Conservation (phyloP, 805 yeast genomes). For the Starmerella khaoyaiensis region DNA sequence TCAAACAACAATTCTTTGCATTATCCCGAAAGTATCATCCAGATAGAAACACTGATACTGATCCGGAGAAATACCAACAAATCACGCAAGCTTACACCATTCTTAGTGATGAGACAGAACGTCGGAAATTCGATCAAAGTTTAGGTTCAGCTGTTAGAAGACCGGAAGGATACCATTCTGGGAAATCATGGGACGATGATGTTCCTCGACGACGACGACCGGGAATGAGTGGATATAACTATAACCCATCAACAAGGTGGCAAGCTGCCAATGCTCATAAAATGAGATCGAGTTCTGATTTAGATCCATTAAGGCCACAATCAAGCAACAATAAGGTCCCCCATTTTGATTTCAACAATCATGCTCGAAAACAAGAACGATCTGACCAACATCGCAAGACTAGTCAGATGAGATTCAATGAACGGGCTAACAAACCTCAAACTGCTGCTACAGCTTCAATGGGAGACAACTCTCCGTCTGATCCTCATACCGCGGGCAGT, state of each 20-base stretch:
- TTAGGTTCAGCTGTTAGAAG: conserved; percentile 21
- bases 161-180: conserved; percentile 22
- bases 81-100: conserved; percentile 57
- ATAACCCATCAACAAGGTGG: conserved; percentile 7
- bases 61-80: conserved; percentile 37
- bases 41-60: conserved; percentile 30
- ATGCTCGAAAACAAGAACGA: conserved; percentile 25
- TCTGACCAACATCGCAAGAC: conserved; percentile 23
- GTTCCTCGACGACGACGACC: conserved; percentile 8
- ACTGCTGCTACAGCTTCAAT: conserved; percentile 10
- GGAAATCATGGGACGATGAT: conserved; percentile 10
- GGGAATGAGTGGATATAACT: conserved; percentile 13
- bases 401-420: neutral
- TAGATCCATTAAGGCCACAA: conserved; percentile 23
- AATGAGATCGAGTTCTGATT: conserved; percentile 14
- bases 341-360: conserved; percentile 29
- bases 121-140: conserved; percentile 38
- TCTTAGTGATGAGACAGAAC: conserved; percentile 35
- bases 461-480: conserved; percentile 2
- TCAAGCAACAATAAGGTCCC: conserved; percentile 27
- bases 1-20: conserved; percentile 29
- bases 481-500: conserved; percentile 11
- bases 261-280: conserved; percentile 12
- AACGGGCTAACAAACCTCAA: neutral
- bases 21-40: conserved; percentile 45